Evolutionary conservation across 2,329 filamentous ascomycete genomes (phyloP), one percentile per base, ranked within the genome.

Genomic region (Ophiostoma quercus): DNA sequence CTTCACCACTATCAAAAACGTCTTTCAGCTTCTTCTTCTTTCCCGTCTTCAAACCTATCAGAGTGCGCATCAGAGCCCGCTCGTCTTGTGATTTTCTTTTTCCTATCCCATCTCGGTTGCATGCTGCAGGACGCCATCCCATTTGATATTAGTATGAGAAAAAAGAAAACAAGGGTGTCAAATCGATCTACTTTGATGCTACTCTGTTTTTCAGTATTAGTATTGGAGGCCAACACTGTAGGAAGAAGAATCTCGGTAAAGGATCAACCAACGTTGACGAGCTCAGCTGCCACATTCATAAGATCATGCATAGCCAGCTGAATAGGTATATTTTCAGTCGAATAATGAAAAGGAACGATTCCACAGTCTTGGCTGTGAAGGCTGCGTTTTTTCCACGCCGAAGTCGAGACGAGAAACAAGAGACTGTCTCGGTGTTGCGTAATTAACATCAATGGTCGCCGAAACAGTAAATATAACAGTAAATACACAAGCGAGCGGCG

Each of bases 41-140:
- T 34, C 3, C 6, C 8, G 34, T 6, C 34, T 34, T 34, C 34
- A 34, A 34, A 8, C 34, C 51, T 25, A 57, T 57, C 51, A 57
- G n/a, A 29, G 51, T 16, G 51, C 8, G 8, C 8, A 57, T 29
- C 22, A 25, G 34, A 34, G 34, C 34, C 34, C 34, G 34, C 51
- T 41, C 39, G 51, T 25, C 51, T 29, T 57, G 51, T 57, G 22
- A 25, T 22, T 25, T 57, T 57, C 12, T 12, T 25, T 57, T 25
- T 57, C 63, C 9, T 16, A 62, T 62, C 25, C 57, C 54, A 62
- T 63, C 29, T 63, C 60, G 60, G 60, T 63, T 63, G 60, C 60
- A 63, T n/a, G 60, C 60, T 37, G 60, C 25, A 63, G 29, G 60
- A 67, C 66, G 66, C 66, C 39, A 47, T 47, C 25, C 39, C 12